phyloP scores from a whole-genome alignment of 305 asterid species.

The Coffea humblotiana region DNA sequence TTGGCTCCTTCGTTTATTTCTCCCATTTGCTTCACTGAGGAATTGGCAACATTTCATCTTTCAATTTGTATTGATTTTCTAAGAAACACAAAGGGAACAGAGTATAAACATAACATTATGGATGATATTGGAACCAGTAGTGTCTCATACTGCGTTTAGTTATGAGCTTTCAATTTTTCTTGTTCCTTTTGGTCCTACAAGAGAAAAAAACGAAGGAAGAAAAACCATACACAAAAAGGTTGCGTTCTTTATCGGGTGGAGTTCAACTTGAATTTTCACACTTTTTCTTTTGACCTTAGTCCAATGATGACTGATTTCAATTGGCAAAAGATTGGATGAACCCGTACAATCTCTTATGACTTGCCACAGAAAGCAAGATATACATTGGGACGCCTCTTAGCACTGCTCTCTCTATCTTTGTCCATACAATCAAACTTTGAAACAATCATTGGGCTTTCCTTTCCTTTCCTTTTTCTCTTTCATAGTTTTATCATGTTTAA shows the following conservation, averaged over 20 bases:
- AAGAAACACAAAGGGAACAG: not conserved
- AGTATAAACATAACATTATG: not conserved
- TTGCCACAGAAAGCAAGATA: not conserved
- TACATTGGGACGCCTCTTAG: not conserved
- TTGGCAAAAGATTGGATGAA: conserved; percentile 9
- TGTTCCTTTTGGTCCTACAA: not conserved
- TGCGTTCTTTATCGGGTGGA: not conserved
- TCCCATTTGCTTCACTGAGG: not conserved
- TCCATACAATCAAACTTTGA: not conserved
- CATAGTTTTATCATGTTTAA: not conserved
- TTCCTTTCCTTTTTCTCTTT: not conserved
- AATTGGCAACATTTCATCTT: not conserved
- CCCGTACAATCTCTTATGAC: conserved; percentile 5
- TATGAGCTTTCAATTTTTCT: not conserved
- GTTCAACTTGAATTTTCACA: not conserved
- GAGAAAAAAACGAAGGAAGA: not conserved
- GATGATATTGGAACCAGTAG: not conserved
- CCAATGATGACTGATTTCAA: not conserved
- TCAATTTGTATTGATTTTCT: not conserved
- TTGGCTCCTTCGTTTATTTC: not conserved
- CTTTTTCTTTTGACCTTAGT: conserved; percentile 10
- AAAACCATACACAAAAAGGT: not conserved
- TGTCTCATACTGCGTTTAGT: not conserved
- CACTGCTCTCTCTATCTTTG: not conserved
- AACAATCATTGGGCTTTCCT: not conserved